Base-by-base conservation (phyloP, 768 basidiomycete species). In the Xerocomus brunneocitrinus region DNA sequence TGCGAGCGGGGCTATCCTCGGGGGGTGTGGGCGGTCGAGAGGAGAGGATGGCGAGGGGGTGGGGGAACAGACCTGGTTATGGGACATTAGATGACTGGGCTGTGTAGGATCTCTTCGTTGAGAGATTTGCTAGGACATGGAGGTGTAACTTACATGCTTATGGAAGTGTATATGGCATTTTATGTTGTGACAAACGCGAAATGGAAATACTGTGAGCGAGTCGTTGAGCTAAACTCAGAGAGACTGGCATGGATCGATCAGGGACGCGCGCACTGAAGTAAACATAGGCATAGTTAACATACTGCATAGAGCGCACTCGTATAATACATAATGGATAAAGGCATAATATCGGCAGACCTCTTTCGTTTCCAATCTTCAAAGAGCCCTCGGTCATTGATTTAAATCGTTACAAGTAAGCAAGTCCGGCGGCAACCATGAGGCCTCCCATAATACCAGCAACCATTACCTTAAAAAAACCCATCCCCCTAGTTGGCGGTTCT, bases 61-160 rank as follows among this genome's bases (percentile, higher is more conserved):
- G 78, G 79, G 73, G 75, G 55, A 73, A 72, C 14, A 69, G 74
- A 48, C 69, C 70, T 32, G 72, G 72, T 39, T 65, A 62, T 25
- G 74, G 74, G 24, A 68, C 60, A 60, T 71, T 74, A 55, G 83
- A 83, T 57, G 84, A 84, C 32, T 84, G 84, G 84, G 75, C 76
- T 38, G 67, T 81, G 45, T 81, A 63, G 54, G 31, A 24, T 30
- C 7, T 27, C 28, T 13, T 50, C 19, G 39, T 48, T 38, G 55
- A 54, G 42, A 35, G 35, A 22, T 14, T 45, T 31, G 10, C 42
- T 30, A n/a, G 24, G 36, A n/a, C n/a, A 22, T 22, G n/a, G 39
- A 2, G 10, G 32, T 34, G 32, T 34, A 34, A 13, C 32, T 34
- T 34, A 34, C 13, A 13, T 34, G 32, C 32, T 10, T 27, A 12